These are phyloP conservation scores for Aaosphaeria arxii DNA, from an alignment of 2,329 filamentous ascomycete genomes.

Conservation along the genomic window DNA sequence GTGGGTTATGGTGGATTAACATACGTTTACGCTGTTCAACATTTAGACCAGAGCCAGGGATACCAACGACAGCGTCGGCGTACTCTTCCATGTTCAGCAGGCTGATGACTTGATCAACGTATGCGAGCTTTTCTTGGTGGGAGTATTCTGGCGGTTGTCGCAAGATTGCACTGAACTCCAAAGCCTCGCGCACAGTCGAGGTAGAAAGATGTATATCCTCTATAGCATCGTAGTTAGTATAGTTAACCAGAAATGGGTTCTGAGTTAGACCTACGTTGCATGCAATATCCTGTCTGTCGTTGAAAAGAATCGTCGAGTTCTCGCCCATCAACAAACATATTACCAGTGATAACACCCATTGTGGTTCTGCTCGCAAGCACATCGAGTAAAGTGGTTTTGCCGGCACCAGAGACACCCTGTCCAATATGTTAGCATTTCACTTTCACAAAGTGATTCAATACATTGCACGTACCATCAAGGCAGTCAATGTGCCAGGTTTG, in stretches of 20 bases:
- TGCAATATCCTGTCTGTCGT: slow-evolving; percentile 81
- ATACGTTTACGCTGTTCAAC: slow-evolving; percentile 49
- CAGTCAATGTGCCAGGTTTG: slow-evolving; percentile 50
- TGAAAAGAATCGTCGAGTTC: slow-evolving; percentile 72
- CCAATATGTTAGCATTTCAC: not conserved
- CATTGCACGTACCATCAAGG: slow-evolving; percentile 35
- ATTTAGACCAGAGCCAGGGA: slow-evolving; percentile 52
- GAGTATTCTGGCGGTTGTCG: slow-evolving; percentile 54
- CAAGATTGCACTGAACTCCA: slow-evolving; percentile 58
- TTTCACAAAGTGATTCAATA: not conserved
- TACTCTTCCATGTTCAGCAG: slow-evolving; percentile 58
- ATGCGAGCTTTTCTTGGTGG: slow-evolving; percentile 55
- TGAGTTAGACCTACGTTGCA: slow-evolving; percentile 50
- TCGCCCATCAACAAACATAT: slow-evolving; percentile 24
- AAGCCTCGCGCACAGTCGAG: slow-evolving; percentile 71
- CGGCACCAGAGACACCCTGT: slow-evolving; percentile 53
- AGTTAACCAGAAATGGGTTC: no score
- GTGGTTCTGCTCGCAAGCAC: slow-evolving; percentile 60
- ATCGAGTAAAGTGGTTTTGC: slow-evolving; percentile 45
- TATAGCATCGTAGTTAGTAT: not conserved
- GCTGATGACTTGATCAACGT: slow-evolving; percentile 58
- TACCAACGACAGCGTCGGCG: slow-evolving; percentile 59
- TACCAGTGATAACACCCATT: slow-evolving; percentile 24
- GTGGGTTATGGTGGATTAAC: slow-evolving; percentile 51
- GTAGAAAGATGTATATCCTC: slow-evolving; percentile 81